Conservation (phyloP, 306 rosid species). For the Abrus pulchellus region DNA sequence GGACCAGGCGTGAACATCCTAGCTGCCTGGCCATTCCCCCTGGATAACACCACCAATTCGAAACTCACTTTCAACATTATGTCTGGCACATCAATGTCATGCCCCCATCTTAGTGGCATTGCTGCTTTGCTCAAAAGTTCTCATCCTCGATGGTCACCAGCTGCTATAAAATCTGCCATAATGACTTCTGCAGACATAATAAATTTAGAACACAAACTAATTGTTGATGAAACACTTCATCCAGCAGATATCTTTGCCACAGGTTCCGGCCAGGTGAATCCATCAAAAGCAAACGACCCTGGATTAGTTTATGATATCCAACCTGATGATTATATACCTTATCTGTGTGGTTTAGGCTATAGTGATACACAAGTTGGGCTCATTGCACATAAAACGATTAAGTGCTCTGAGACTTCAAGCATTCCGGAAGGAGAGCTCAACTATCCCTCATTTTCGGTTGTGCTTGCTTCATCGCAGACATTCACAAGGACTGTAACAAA, state of each 20-base stretch:
- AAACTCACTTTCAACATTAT: conserved; percentile 65
- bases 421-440: conserved; percentile 78
- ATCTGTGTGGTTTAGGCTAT: conserved; percentile 76
- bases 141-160: conserved; percentile 84
- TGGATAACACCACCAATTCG: conserved; percentile 52
- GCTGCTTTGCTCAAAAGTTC: conserved; percentile 83
- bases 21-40: conserved; percentile 77
- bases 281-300: conserved; percentile 74
- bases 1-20: conserved; percentile 76
- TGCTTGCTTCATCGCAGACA: conserved; percentile 64
- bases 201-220: conserved; percentile 43
- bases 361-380: conserved; percentile 59
- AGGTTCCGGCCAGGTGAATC: conserved; percentile 84
- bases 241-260: conserved; percentile 74
- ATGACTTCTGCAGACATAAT: conserved; percentile 70
- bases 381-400: conserved; percentile 55
- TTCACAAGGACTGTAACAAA: conserved; percentile 82
- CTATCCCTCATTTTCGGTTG: conserved; percentile 75
- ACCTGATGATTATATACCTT: conserved; percentile 78
- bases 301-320: conserved; percentile 73
- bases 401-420: conserved; percentile 64
- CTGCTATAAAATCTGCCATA: conserved; percentile 82
- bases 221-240: conserved; percentile 63
- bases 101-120: conserved; percentile 88
- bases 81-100: conserved; percentile 87